A percentile compares a stretch with the other conserved stretches of the same genome.
These are phyloP conservation scores for Vickermania ingenoplastis DNA, from an alignment of 208 protist species.

Conservation along the genomic window DNA sequence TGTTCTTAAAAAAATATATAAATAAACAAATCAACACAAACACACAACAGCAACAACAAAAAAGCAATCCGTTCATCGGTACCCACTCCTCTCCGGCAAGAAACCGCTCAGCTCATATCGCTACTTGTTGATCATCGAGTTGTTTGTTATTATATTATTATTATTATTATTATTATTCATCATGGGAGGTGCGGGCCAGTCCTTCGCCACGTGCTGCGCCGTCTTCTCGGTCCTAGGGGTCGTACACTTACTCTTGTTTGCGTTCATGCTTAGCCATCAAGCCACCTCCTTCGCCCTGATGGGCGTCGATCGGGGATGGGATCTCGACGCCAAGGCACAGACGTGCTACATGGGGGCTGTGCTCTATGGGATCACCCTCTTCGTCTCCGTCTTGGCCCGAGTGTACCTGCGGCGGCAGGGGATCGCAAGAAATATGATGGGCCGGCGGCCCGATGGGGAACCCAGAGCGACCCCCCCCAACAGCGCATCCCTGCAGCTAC, in stretches of 20 bases:
- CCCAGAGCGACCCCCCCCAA: background rate
- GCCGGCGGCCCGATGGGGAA: background rate
- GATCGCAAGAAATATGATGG: conserved; percentile 8
- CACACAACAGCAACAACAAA: too few species aligned
- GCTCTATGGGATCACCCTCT: conserved; percentile 64
- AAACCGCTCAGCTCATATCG: too few species aligned
- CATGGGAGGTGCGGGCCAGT: conserved; percentile 9
- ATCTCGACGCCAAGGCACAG: conserved; percentile 64
- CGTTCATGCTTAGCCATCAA: conserved; percentile 57
- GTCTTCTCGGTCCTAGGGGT: conserved; percentile 82
- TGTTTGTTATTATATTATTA: too few species aligned
- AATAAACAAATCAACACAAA: too few species aligned
- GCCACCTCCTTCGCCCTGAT: conserved; percentile 71
- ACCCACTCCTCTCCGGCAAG: too few species aligned
- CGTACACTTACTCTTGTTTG: conserved; percentile 73
- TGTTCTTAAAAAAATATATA: too few species aligned
- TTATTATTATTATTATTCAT: too few species aligned
- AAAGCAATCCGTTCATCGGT: too few species aligned
- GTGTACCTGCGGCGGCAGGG: conserved; percentile 67
- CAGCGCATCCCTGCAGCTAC: too few species aligned
- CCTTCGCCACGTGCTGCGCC: conserved; percentile 68
- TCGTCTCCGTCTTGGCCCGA: conserved; percentile 60
- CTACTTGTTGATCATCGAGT: too few species aligned
- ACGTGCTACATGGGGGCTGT: conserved; percentile 81
- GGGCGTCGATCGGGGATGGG: conserved; percentile 60